phyloP scores from a whole-genome alignment of 2,329 filamentous ascomycete genomes.

The Fusarium brachygibbosum region DNA sequence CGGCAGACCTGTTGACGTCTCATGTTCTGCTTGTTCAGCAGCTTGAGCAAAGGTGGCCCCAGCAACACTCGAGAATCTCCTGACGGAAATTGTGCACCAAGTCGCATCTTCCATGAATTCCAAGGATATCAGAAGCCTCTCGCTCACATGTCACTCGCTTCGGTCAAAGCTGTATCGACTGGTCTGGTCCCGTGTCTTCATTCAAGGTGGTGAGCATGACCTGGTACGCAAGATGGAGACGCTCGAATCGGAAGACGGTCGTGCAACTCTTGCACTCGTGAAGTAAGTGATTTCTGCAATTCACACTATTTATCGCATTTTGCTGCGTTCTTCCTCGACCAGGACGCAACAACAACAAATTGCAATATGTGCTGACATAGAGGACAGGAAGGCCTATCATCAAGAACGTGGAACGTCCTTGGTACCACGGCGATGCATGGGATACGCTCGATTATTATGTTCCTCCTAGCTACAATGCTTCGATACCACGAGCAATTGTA shows the following conservation, averaged over 20 bases:
- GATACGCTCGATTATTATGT: not conserved
- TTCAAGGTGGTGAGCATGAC: not conserved
- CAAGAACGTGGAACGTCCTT: not conserved
- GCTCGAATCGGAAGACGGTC: not conserved
- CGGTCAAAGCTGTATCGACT: not conserved
- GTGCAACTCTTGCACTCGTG: not conserved
- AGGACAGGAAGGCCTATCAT: not conserved
- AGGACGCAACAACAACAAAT: too few species aligned
- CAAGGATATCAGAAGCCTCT: not conserved
- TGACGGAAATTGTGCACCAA: not conserved
- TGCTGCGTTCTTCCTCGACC: too few species aligned
- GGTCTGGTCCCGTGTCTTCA: not conserved
- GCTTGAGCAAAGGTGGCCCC: not conserved
- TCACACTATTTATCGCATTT: too few species aligned
- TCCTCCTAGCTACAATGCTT: not conserved
- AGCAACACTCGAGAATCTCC: not conserved
- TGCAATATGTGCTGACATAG: not conserved
- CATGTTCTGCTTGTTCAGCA: not conserved
- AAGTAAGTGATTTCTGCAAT: not conserved
- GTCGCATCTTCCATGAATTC: not conserved
- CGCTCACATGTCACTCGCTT: not conserved
- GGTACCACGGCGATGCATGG: not conserved
- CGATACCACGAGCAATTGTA: not conserved
- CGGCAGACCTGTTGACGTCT: not conserved
- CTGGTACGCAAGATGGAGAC: not conserved